phyloP scores from a whole-genome alignment of 2,329 filamentous ascomycete species.

The Aspergillus texensis region DNA sequence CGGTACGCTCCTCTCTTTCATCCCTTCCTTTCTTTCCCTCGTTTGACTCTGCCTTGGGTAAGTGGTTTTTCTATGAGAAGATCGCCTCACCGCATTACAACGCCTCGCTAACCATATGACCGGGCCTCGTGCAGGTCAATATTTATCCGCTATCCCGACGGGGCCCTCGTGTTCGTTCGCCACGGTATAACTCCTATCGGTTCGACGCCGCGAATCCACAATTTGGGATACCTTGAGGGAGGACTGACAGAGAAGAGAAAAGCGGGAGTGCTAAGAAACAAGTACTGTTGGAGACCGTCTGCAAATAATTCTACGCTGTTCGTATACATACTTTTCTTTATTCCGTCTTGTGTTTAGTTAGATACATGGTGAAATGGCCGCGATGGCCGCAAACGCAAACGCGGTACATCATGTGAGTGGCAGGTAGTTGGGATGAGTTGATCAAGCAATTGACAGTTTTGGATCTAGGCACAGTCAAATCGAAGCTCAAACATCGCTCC shows the following conservation, averaged over 20 bases:
- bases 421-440: not conserved
- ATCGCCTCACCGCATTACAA: not conserved
- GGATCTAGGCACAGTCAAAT: slow-evolving; percentile 33
- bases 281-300: slow-evolving; percentile 3
- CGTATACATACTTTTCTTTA: slow-evolving; percentile 28
- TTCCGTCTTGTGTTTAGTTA: slow-evolving; percentile 10
- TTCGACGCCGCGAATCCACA: not conserved
- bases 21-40: slow-evolving; percentile 14
- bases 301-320: slow-evolving; percentile 29
- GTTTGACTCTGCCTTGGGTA: slow-evolving; percentile 5
- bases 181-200: not conserved
- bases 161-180: slow-evolving; percentile 33
- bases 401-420: slow-evolving; percentile 42
- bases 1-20: slow-evolving; percentile 26
- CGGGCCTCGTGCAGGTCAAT: slow-evolving; percentile 28
- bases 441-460: slow-evolving; percentile 15
- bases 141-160: slow-evolving; percentile 27
- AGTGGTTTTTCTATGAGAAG: not conserved
- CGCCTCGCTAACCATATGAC: slow-evolving; percentile 14
- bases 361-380: slow-evolving; percentile 33
- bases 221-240: not conserved
- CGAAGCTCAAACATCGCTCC: slow-evolving; percentile 45
- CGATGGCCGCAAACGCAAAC: slow-evolving; percentile 40
- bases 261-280: not conserved
- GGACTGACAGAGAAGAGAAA: not conserved